phyloP scores from a whole-genome alignment of 2,329 filamentous ascomycete species.

The Fusarium protoensiforme region DNA sequence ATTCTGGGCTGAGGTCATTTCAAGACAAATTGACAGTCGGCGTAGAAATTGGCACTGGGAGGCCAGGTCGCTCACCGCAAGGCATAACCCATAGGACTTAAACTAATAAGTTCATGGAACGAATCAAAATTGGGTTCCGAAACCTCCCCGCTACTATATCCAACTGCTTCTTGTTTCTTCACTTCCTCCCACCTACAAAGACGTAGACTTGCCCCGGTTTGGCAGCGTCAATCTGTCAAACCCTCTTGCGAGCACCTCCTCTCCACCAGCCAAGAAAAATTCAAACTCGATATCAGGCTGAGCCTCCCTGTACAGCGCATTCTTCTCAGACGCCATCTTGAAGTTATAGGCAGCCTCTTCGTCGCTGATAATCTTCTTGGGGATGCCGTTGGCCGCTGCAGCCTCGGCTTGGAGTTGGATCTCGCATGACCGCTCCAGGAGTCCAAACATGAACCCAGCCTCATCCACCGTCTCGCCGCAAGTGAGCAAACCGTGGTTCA shows the following conservation, averaged over 20 bases:
- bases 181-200: background rate
- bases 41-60: background rate
- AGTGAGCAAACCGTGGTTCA: conserved; percentile 79
- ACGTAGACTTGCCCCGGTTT: background rate
- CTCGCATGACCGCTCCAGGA: conserved; percentile 5
- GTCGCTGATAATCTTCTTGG: background rate
- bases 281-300: background rate
- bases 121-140: background rate
- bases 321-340: background rate
- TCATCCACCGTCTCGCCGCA: conserved; percentile 80
- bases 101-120: background rate
- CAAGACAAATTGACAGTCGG: background rate
- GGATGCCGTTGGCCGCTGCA: background rate
- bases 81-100: background rate
- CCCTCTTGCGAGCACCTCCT: background rate
- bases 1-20: background rate
- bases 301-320: background rate
- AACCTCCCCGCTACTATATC: background rate
- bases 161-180: background rate
- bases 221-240: background rate
- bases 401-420: background rate
- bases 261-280: background rate
- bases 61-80: background rate
- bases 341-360: background rate
- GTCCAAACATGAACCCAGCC: conserved; percentile 65